Conservation (phyloP, 1,284 basidiomycete species). For the Retiboletus flavoniger region DNA sequence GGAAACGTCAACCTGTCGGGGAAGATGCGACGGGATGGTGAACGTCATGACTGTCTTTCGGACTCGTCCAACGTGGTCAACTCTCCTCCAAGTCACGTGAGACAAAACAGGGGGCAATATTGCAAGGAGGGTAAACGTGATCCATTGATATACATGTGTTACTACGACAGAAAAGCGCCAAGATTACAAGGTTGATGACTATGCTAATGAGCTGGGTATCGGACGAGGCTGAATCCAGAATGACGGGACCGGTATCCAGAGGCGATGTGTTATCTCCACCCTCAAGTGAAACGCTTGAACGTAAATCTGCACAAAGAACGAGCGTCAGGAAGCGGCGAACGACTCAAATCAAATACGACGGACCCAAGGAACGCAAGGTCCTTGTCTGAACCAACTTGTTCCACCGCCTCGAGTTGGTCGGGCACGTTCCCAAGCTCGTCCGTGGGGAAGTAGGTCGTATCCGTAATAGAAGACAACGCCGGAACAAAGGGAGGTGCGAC, state of each 20-base stretch:
- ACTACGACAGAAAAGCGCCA: constrained; percentile 18
- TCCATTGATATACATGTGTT: constrained; percentile 21
- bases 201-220: constrained; percentile 33
- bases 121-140: background rate
- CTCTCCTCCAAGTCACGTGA: constrained; percentile 21
- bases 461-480: constrained; percentile 87
- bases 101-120: background rate
- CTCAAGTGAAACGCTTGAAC: constrained; percentile 73
- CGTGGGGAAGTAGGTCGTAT: constrained; percentile 96
- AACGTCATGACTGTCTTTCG: constrained; percentile 56
- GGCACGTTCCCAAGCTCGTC: constrained; percentile 89
- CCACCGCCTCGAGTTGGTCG: constrained; percentile 69
- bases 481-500: constrained; percentile 98
- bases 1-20: constrained; percentile 62
- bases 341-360: constrained; percentile 25
- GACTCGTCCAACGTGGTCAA: constrained; percentile 8
- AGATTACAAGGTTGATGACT: constrained; percentile 29
- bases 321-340: constrained; percentile 9
- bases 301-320: constrained; percentile 57
- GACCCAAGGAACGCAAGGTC: constrained; percentile 92
- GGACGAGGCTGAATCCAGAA: constrained; percentile 4
- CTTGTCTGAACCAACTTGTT: constrained; percentile 76
- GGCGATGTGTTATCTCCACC: background rate
- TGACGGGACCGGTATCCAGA: background rate
- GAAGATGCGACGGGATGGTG: constrained; percentile 66